Conservation (phyloP, 257 asterid genomes). For the Lycium barbarum region DNA sequence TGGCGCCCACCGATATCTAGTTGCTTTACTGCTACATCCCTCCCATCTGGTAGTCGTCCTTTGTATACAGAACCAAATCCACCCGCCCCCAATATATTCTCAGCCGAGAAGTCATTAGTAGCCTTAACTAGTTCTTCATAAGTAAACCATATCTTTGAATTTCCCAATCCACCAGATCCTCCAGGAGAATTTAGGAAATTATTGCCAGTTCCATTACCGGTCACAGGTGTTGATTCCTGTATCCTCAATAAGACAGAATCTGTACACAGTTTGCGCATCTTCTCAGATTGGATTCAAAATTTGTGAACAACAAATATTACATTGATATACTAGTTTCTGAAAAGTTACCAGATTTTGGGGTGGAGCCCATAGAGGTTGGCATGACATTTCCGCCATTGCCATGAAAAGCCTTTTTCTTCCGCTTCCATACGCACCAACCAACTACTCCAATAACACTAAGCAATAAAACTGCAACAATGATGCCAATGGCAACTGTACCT, state of each 20-base stretch:
- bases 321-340: not conserved
- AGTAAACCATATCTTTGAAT: conserved; percentile 73
- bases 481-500: conserved; percentile 53
- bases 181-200: conserved; percentile 52
- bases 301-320: not conserved
- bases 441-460: conserved; percentile 59
- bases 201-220: conserved; percentile 51
- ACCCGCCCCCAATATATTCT: conserved; percentile 86
- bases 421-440: conserved; percentile 61
- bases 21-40: conserved; percentile 90
- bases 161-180: conserved; percentile 69
- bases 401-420: conserved; percentile 66
- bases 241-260: conserved; percentile 62
- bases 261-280: conserved; percentile 45
- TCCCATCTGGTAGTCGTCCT: conserved; percentile 78
- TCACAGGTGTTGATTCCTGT: conserved; percentile 50
- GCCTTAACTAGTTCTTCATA: conserved; percentile 75
- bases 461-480: conserved; percentile 48
- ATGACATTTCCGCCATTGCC: conserved; percentile 57
- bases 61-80: conserved; percentile 94
- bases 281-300: conserved; percentile 28
- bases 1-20: conserved; percentile 79
- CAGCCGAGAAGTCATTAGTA: conserved; percentile 70
- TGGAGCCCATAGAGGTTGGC: conserved; percentile 59
- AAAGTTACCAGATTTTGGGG: conserved; percentile 67